Conservation (phyloP, 2,329 filamentous ascomycete genomes). For the Fusarium liriodendri region DNA sequence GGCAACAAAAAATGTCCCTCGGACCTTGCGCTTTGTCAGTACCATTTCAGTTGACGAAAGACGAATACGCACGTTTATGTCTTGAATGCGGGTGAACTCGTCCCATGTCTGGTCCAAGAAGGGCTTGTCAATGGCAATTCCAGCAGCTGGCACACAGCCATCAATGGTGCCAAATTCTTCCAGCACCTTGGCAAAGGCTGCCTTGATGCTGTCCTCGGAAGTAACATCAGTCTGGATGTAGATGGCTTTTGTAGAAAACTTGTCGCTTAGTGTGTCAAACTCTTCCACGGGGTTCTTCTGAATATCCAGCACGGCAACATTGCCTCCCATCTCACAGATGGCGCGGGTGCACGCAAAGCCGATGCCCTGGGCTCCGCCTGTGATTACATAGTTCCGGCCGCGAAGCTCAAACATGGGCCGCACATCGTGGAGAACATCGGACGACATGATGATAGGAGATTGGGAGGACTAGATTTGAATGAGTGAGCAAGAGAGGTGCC, state of each 20-base stretch:
- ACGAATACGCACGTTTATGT: slow-evolving; percentile 52
- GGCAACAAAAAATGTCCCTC: slow-evolving; percentile 55
- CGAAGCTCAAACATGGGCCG: slow-evolving; percentile 47
- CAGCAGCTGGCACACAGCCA: slow-evolving; percentile 50
- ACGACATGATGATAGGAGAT: not conserved
- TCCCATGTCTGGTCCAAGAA: slow-evolving; percentile 58
- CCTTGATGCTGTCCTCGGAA: slow-evolving; percentile 43
- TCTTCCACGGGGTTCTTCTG: slow-evolving; percentile 46
- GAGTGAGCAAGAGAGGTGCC: too few relatives aligned
- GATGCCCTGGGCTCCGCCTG: slow-evolving; percentile 54
- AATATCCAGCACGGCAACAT: slow-evolving; percentile 52
- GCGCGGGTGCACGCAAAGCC: slow-evolving; percentile 52
- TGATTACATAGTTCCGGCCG: slow-evolving; percentile 52
- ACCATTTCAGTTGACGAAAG: not conserved
- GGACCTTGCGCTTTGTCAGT: slow-evolving; percentile 43
- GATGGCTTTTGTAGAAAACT: slow-evolving; percentile 39
- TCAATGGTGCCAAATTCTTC: slow-evolving; percentile 44
- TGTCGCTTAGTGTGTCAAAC: slow-evolving; percentile 37
- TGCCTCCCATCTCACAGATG: slow-evolving; percentile 55
- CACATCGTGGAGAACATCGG: slow-evolving; percentile 8
- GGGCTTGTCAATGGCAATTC: slow-evolving; percentile 56
- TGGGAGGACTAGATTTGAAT: too few relatives aligned
- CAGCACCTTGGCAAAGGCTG: slow-evolving; percentile 40
- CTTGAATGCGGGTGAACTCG: slow-evolving; percentile 53
- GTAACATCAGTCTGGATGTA: slow-evolving; percentile 50